Evolutionary conservation across 371 early-diverging fungal species (phyloP).

Genomic region (Mortierella sp.): DNA sequence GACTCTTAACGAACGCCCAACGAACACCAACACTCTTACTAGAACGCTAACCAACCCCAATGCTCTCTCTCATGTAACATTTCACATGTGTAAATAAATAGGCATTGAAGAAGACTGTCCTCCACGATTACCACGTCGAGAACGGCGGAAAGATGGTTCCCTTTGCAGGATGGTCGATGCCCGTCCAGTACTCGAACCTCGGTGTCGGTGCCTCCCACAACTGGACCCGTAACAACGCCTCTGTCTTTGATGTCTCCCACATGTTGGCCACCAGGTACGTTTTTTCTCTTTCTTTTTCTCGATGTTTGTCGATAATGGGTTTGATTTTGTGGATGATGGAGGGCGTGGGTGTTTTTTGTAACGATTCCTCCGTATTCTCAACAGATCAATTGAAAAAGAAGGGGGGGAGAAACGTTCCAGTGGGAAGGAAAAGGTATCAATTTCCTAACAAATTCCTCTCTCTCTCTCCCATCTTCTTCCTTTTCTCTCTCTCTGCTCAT

Average conservation of each 20-base stretch:
- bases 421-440: neutral
- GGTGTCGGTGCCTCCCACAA: constrained; percentile 90
- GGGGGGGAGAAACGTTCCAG: neutral
- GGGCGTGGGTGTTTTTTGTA: neutral
- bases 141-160: constrained; percentile 97
- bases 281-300: neutral
- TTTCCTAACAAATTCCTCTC: neutral
- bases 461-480: neutral
- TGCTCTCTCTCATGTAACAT: neutral
- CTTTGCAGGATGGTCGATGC: constrained; percentile 98
- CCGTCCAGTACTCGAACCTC: constrained; percentile 88
- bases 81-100: constrained; percentile 14
- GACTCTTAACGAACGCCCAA: neutral
- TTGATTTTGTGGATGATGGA: neutral
- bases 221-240: constrained; percentile 93
- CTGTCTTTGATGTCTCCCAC: constrained; percentile 98
- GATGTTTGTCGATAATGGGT: neutral
- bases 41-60: neutral
- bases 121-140: constrained; percentile 93
- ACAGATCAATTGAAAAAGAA: neutral
- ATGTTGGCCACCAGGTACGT: constrained; percentile 95
- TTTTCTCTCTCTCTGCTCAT: neutral
- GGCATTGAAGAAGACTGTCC: constrained; percentile 81
- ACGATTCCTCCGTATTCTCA: neutral
- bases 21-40: too few relatives aligned